Evolutionary conservation across 805 yeast genomes (phyloP), one percentile per base, ranked within the genome.

Genomic region (Candida xiaguanensis): DNA sequence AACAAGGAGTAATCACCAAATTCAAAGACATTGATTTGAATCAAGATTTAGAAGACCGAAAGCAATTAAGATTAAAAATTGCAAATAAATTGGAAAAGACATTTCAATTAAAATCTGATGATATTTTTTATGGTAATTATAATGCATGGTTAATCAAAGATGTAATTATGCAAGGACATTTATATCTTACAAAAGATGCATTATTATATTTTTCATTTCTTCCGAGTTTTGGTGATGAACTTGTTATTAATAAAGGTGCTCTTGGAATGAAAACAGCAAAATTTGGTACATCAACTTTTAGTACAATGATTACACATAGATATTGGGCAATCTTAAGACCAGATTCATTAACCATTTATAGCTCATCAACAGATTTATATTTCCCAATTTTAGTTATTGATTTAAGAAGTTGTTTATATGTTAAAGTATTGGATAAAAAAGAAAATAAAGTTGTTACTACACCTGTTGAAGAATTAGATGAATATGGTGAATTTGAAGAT

Each of bases 161-260:
- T 50, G 93, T 90, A 0, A 64, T 91, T 19, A 63, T 89, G 18
- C 96, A 88, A 58, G 98, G 98, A 2, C 90, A 85, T 50, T 58
- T 89, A 13, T 84, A 84, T 49, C 58, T 91, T 18, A 89, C 97
- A 1, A 59, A 67, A 31, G 64, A 72, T 12, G 76, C 77, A 44
- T 55, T 90, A 5, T 61, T 87, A 31, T 91, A 86, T 54, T 83
- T 83, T 62, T 93, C 96, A 0, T 80, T 78, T 48, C 58, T 91
- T 8, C 96, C 97, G 0, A 74, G 75, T 16, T 64, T 56, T 35
- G 66, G 57, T 35, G 55, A 63, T 2, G 47, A 49, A 24, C 37
- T 43, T 25, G 42, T 49, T 4, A 49, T 68, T 9, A 67, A 66
- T 30, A 47, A 55, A 2, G 74, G 74, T 1, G 55, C 67, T 1